Base-by-base conservation (phyloP, 495 filamentous ascomycete species). In the Gamarada debralockiae region DNA sequence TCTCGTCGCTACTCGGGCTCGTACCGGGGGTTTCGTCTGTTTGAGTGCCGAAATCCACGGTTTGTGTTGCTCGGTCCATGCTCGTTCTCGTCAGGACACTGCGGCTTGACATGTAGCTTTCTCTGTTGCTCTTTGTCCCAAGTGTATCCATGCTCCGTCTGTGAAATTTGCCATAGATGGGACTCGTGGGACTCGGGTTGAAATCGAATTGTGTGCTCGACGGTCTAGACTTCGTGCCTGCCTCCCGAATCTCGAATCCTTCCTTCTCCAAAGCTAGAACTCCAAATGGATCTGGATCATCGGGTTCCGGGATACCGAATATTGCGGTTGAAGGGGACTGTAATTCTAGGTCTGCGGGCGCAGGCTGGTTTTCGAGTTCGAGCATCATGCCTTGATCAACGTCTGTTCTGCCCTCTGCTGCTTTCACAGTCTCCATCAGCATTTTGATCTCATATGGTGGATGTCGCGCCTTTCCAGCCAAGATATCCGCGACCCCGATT, bases 221-320 rank as follows among this genome's bases (percentile, higher is more conserved):
- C 15, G 90, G 86, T 33, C 88, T 74, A 18, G 73, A 66, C 38
- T 79, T 78, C 2, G 86, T 85, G 17, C 89, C 89, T 14, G 90
- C 90, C 73, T 95, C 91, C 39, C 86, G 78, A 58, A 96, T 92
- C 59, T 90, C 86, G 41, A 96, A 73, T 8, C 91, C 91, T 59
- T 86, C 84, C 58, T 86, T 83, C 67, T 93, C 86, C 34, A 96
- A 70, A 24, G 91, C 90, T 24, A 87, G 80, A 18, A 96, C 87
- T 17, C 91, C 91, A 62, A 85, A 96, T 13, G 91, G 91, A 65
- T 96, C 91, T 23, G 91, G 90, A 52, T 90, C 86, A 39, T 90
- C 85, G 2, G 71, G 65, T 38, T 84, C 83, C 2, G 90, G 91
- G 14, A 96, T 71, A 3, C 91, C 90, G 65, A 96, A 96, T 6